Conservation (phyloP, 2,329 filamentous ascomycete genomes). For the Cordyceps farinosa region DNA sequence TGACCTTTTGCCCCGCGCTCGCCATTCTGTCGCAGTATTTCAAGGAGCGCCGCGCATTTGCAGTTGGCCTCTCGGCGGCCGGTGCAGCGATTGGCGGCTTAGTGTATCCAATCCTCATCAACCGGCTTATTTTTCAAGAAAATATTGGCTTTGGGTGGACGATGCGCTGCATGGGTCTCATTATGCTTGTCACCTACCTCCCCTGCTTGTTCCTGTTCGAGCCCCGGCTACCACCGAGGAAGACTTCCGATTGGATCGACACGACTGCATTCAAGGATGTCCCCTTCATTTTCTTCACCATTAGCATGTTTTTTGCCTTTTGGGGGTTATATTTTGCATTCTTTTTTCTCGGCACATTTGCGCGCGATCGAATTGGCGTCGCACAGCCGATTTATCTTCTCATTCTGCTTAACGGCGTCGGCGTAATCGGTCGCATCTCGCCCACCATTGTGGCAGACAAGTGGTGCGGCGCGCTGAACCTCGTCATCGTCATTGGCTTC, state of each 20-base stretch:
- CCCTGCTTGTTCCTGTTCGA: slow-evolving; percentile 37
- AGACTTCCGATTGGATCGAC: slow-evolving; percentile 41
- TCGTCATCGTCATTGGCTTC: slow-evolving; percentile 39
- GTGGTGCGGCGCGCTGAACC: slow-evolving; percentile 49
- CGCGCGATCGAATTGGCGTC: slow-evolving; percentile 30
- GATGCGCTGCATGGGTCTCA: slow-evolving; percentile 45
- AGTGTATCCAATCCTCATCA: slow-evolving; percentile 48
- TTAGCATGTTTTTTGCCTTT: slow-evolving; percentile 34
- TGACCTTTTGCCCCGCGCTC: slow-evolving; percentile 54
- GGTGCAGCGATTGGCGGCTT: slow-evolving; percentile 55
- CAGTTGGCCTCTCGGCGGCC: slow-evolving; percentile 56
- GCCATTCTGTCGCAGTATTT: slow-evolving; percentile 63
- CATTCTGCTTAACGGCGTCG: slow-evolving; percentile 48
- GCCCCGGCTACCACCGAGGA: slow-evolving; percentile 39
- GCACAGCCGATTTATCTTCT: slow-evolving; percentile 25
- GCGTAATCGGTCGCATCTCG: slow-evolving; percentile 46
- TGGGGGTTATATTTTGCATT: slow-evolving; percentile 40
- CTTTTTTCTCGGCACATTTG: slow-evolving; percentile 50
- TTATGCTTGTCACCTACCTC: slow-evolving; percentile 39
- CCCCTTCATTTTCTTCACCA: slow-evolving; percentile 33
- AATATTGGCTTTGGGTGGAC: slow-evolving; percentile 55
- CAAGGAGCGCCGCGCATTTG: slow-evolving; percentile 49
- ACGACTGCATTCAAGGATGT: slow-evolving; percentile 40
- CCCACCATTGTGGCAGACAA: slow-evolving; percentile 46
- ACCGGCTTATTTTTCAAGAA: slow-evolving; percentile 40